Conservation (phyloP, 2,329 filamentous ascomycete genomes). For the Ceratocystis papillata region DNA sequence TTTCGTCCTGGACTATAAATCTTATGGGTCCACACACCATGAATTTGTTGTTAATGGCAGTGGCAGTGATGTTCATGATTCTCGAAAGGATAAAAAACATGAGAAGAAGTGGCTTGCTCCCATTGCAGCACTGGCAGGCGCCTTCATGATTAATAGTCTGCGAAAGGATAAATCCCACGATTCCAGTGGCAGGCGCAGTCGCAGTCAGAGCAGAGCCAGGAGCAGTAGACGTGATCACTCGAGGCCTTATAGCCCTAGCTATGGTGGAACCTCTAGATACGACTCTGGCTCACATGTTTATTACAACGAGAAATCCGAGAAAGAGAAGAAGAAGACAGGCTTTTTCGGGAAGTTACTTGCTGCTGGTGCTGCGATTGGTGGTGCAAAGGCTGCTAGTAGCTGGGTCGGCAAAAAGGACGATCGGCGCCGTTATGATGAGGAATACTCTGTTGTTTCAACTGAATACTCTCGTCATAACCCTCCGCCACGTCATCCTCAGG, state of each 20-base stretch:
- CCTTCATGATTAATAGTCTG: slow-evolving; percentile 39
- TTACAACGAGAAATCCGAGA: slow-evolving; percentile 35
- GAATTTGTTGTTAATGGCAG: slow-evolving; percentile 29
- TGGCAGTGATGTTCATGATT: slow-evolving; percentile 27
- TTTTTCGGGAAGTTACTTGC: slow-evolving; percentile 51
- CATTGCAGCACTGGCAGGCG: slow-evolving; percentile 42
- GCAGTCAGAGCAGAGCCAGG: slow-evolving; percentile 26
- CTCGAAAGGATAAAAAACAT: slow-evolving; percentile 31
- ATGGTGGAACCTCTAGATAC: slow-evolving; percentile 43
- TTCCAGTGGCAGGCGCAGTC: slow-evolving; percentile 33
- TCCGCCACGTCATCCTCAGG: slow-evolving; percentile 32
- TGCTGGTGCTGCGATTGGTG: slow-evolving; percentile 51
- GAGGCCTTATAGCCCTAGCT: slow-evolving; percentile 32
- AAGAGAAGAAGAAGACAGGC: slow-evolving; percentile 32
- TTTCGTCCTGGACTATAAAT: slow-evolving; percentile 66
- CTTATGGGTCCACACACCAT: slow-evolving; percentile 42
- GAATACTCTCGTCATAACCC: slow-evolving; percentile 40
- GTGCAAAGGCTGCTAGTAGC: slow-evolving; percentile 49
- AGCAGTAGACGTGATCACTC: slow-evolving; percentile 25
- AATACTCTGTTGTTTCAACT: slow-evolving; percentile 52
- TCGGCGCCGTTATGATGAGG: slow-evolving; percentile 45
- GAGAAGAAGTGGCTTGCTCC: slow-evolving; percentile 42
- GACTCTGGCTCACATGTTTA: slow-evolving; percentile 56
- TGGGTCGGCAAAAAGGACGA: slow-evolving; percentile 36
- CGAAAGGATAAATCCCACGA: slow-evolving; percentile 34